phyloP scores from a whole-genome alignment of 2,329 filamentous ascomycete genomes.

The Clathrospora elynae region DNA sequence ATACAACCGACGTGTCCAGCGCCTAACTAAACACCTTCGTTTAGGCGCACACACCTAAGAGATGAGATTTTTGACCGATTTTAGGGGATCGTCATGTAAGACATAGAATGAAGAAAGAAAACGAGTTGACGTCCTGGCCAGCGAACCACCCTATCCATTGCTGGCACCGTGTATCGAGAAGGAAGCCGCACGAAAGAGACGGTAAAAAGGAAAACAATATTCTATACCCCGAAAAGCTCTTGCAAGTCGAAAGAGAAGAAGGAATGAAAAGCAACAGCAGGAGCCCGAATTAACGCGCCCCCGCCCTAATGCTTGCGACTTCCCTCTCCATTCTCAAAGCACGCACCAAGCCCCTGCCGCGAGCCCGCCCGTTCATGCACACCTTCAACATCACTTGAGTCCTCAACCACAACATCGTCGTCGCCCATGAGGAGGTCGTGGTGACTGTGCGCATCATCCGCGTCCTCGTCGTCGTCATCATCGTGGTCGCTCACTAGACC shows the following conservation, averaged over 20 bases:
- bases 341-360: slow-evolving; percentile 39
- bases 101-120: background rate
- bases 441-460: slow-evolving; percentile 45
- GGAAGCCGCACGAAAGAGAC: slow-evolving; percentile 7
- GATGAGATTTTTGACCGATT: slow-evolving; percentile 37
- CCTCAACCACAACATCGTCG: slow-evolving; percentile 48
- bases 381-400: slow-evolving; percentile 48
- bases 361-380: slow-evolving; percentile 40
- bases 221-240: slow-evolving; percentile 24
- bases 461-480: slow-evolving; percentile 54
- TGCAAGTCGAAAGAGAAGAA: slow-evolving; percentile 17
- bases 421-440: slow-evolving; percentile 43
- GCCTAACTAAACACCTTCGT: slow-evolving; percentile 26
- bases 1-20: slow-evolving; percentile 41
- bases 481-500: slow-evolving; percentile 58
- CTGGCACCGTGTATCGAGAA: slow-evolving; percentile 29
- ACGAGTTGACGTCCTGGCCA: slow-evolving; percentile 12
- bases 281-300: slow-evolving; percentile 37
- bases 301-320: slow-evolving; percentile 43
- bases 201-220: slow-evolving; percentile 15
- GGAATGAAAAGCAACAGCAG: slow-evolving; percentile 16
- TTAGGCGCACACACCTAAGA: slow-evolving; percentile 29
- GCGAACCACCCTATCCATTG: slow-evolving; percentile 24
- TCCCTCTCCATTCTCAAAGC: slow-evolving; percentile 44
- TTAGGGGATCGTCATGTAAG: slow-evolving; percentile 12